Conservation (phyloP, 2,329 filamentous ascomycete genomes). For the Talaromyces pinophilus region DNA sequence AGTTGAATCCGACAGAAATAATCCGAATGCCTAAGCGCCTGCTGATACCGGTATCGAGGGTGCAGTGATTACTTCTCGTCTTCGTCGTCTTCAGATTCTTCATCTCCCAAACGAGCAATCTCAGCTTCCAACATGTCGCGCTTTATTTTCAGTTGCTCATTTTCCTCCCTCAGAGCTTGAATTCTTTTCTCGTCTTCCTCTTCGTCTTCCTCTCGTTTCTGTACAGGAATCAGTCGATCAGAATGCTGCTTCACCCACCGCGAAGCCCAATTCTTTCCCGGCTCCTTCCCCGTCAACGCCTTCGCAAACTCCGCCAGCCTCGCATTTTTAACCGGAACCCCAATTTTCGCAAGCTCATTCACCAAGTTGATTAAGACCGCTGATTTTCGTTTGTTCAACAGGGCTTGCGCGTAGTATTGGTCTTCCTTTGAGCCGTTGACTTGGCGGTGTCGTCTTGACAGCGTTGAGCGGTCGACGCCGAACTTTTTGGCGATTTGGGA, state of each 20-base stretch:
- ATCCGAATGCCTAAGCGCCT: not conserved
- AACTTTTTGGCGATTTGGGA: not conserved
- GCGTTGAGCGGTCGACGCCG: constrained; percentile 2
- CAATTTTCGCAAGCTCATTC: not conserved
- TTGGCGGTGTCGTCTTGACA: constrained; percentile 3
- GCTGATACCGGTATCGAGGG: not conserved
- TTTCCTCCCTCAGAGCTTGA: not conserved
- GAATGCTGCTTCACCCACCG: constrained; percentile 5
- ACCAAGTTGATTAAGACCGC: not conserved
- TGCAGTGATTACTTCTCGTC: not conserved
- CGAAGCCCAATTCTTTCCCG: constrained; percentile 1
- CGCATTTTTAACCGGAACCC: not conserved
- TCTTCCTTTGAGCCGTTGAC: constrained; percentile 1
- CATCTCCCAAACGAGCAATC: not conserved
- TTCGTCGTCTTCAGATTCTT: not conserved
- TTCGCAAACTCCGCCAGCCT: not conserved
- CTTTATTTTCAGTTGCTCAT: not conserved
- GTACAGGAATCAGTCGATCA: not conserved
- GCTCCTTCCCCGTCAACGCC: not conserved
- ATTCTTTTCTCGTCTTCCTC: not conserved
- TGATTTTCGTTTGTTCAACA: not conserved
- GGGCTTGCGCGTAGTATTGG: not conserved
- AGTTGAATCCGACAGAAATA: not conserved
- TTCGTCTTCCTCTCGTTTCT: not conserved
- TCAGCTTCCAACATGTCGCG: not conserved